Conservation (phyloP, 495 filamentous ascomycete genomes). For the Cercophora scortea region DNA sequence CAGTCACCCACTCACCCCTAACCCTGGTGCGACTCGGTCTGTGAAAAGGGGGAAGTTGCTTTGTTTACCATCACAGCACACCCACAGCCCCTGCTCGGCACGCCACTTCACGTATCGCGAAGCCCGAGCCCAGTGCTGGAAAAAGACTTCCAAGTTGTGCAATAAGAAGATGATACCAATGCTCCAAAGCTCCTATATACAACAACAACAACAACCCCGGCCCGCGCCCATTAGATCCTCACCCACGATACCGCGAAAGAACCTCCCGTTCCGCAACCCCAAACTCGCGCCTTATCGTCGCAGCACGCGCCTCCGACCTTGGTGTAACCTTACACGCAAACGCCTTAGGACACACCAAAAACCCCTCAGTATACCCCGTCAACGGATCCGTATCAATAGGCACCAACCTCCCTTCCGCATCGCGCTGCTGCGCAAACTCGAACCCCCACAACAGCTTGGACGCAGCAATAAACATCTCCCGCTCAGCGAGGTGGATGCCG, state of each 20-base stretch:
- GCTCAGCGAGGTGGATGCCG: constrained; percentile 49
- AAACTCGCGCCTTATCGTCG: constrained; percentile 19
- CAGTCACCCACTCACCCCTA: too few relatives aligned
- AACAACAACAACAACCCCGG: too few relatives aligned
- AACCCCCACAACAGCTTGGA: constrained; percentile 48
- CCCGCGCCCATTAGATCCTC: too few relatives aligned
- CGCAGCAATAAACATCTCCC: constrained; percentile 38
- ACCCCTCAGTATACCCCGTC: constrained; percentile 31
- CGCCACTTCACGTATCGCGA: too few relatives aligned
- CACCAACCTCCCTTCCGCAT: constrained; percentile 17
- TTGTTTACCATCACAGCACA: too few relatives aligned
- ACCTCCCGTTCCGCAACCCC: constrained; percentile 17
- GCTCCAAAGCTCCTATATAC: too few relatives aligned
- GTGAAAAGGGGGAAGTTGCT: too few relatives aligned
- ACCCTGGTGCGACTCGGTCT: too few relatives aligned
- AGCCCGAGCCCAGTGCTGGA: too few relatives aligned
- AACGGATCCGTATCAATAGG: constrained; percentile 15
- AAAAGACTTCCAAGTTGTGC: too few relatives aligned
- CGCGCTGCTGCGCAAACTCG: constrained; percentile 24
- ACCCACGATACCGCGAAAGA: background rate
- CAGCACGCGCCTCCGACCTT: constrained; percentile 15
- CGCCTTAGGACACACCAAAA: constrained; percentile 27
- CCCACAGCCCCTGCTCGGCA: too few relatives aligned
- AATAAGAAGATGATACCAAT: too few relatives aligned
- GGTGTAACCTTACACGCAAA: constrained; percentile 17